phyloP scores from a whole-genome alignment of 1,284 basidiomycete species.

The Trametes polyzona region DNA sequence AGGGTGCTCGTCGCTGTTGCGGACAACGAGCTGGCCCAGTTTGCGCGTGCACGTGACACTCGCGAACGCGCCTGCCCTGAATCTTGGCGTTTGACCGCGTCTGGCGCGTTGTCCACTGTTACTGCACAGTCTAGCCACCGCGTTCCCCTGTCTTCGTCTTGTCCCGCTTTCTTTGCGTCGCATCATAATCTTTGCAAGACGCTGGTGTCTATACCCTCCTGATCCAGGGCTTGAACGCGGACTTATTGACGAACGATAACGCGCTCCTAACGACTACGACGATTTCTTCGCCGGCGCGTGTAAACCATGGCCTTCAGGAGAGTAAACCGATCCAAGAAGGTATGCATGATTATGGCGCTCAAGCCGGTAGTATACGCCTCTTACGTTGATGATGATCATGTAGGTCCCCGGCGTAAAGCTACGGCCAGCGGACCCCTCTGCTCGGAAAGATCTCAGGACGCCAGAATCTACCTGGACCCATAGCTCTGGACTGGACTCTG shows the following conservation, averaged over 20 bases:
- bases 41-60: slow-evolving; percentile 21
- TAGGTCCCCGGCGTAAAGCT: slow-evolving; percentile 80
- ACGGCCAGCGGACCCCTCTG: slow-evolving; percentile 54
- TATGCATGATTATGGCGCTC: slow-evolving; percentile 10
- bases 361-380: not conserved
- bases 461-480: slow-evolving; percentile 23
- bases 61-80: slow-evolving; percentile 34
- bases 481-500: slow-evolving; percentile 30
- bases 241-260: not conserved
- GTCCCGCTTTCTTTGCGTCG: not conserved
- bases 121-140: not conserved
- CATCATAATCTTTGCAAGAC: not conserved
- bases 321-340: slow-evolving; percentile 51
- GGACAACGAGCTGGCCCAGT: slow-evolving; percentile 13
- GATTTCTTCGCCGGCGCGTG: not conserved
- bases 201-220: not conserved
- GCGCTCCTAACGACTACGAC: not conserved
- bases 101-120: too few relatives aligned
- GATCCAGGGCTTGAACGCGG: not conserved
- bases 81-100: slow-evolving; percentile 16
- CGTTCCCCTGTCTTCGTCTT: not conserved
- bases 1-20: slow-evolving; percentile 11
- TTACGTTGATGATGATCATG: not conserved
- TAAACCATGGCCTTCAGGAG: slow-evolving; percentile 32
- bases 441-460: slow-evolving; percentile 11